Evolutionary conservation across 306 rosid species (phyloP), one percentile per base, ranked within the genome.

Genomic region (Quercus robur): DNA sequence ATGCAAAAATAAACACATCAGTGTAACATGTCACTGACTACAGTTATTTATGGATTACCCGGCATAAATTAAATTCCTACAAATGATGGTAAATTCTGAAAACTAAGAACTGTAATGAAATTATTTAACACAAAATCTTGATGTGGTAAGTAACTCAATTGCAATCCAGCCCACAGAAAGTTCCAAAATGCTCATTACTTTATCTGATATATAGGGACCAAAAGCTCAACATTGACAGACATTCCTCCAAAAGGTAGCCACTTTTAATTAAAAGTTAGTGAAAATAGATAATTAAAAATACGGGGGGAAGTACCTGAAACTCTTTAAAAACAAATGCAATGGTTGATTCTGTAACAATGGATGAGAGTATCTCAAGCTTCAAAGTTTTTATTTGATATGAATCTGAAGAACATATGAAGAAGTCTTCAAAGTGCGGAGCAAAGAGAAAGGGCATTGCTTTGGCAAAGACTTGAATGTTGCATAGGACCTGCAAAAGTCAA

Each of bases 391-490:
- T 90, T 83, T 91, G 98, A 88, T 90, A 89, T 54, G 98, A 89
- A 89, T 96, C 99, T 71, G 93, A 91, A 73, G 90, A 88, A 81
- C 88, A 88, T 83, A 91, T 76, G 78, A 86, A 96, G 54, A 96
- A 91, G 78, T 96, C 97, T 87, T 96, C 87, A 80, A 80, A 93
- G 85, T 89, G 75, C 21, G 93, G 90, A 77, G 93, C 89, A 81
- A 96, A 93, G 71, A 89, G 97, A 81, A 87, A 93, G 73, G 98
- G 93, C 89, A 90, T 87, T 70, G 99, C 97, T 88, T 91, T 93
- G 58, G 93, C 98, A 87, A 96, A 96, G 78, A 96, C 98, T 87
- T 89, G 97, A 87, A 96, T 89, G 86, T 93, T 93, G 90, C 92
- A 91, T 76, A 91, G 86, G 73, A 91, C 97, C 99, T 93, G 88